Percentiles rank a stretch among this genome's conserved stretches.
phyloP scores from a whole-genome alignment of 1,284 basidiomycete species.

The Grifola frondosa region DNA sequence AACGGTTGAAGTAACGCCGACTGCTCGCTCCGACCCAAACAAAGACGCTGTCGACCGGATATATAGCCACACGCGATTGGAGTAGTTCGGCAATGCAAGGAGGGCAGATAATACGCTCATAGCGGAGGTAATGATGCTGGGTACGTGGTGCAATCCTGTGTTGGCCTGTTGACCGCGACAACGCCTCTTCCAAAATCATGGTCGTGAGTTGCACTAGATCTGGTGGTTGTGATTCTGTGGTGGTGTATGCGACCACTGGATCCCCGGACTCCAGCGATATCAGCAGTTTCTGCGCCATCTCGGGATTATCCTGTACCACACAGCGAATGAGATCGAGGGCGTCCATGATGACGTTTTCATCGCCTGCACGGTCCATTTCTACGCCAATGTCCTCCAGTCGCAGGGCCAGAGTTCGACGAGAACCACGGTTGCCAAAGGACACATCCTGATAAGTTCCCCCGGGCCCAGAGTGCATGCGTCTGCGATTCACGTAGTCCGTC shows the following conservation, averaged over 20 bases:
- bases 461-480: slow-evolving; percentile 37
- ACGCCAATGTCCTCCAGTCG: slow-evolving; percentile 69
- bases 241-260: slow-evolving; percentile 50
- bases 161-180: slow-evolving; percentile 53
- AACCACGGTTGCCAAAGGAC: slow-evolving; percentile 45
- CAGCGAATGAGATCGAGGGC: slow-evolving; percentile 78
- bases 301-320: slow-evolving; percentile 68
- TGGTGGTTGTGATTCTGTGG: slow-evolving; percentile 50
- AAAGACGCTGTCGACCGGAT: slow-evolving; percentile 76
- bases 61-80: slow-evolving; percentile 83
- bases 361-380: slow-evolving; percentile 53
- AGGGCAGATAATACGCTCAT: slow-evolving; percentile 80
- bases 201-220: slow-evolving; percentile 80
- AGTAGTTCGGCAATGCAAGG: slow-evolving; percentile 70
- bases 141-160: slow-evolving; percentile 46
- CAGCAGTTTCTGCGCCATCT: slow-evolving; percentile 65
- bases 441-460: slow-evolving; percentile 49
- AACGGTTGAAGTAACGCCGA: slow-evolving; percentile 61
- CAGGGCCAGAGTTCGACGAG: slow-evolving; percentile 42
- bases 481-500: slow-evolving; percentile 66
- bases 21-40: slow-evolving; percentile 62
- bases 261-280: slow-evolving; percentile 61
- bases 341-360: slow-evolving; percentile 66
- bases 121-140: slow-evolving; percentile 74
- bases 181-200: slow-evolving; percentile 80